Evolutionary conservation across 2,329 filamentous ascomycete genomes (phyloP), one percentile per base, ranked within the genome.

Genomic region (Colletotrichum tropicale): DNA sequence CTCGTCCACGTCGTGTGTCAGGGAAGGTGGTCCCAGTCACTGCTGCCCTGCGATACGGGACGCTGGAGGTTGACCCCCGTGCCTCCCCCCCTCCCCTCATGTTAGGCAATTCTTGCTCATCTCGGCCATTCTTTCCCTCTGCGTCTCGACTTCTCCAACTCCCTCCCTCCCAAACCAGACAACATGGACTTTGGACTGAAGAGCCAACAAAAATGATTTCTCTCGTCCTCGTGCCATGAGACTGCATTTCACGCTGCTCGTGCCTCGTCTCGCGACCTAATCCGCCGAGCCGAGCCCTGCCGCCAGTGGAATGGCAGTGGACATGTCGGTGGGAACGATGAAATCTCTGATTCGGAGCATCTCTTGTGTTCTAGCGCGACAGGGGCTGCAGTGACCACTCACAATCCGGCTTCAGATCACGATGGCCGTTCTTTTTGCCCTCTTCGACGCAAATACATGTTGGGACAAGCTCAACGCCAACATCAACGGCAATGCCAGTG

Each of bases 111-210:
- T 68, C 70, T 52, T 65, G 32, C 58, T 73, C 58, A 24, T 73
- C 73, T 75, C 70, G 70, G 73, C 64, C 73, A 65, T 64, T 58
- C 70, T 38, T 75, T 66, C 73, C 73, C 43, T 73, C 43, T 43
- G 18, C 56, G 43, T 36, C 38, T 65, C 56, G 26, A 38, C 56
- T 26, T 43, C 67, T 74, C 62, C 55, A 56, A 64, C 62, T 72
- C 6, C 7, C 34, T 43, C n/a, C 38, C 26, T 26, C 32, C 16
- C 10, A 55, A 65, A 36, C 67, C 13, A 70, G 64, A 64, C 68
- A 26, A 62, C 61, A 34, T 56, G 38, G 16, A 71, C 60, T 43
- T 70, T 71, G 67, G 66, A 64, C n/a, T 56, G 15, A 24, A 55
- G 28, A 48, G 18, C 64, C 52, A 43, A 55, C 67, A 60, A 55